Evolutionary conservation across 805 yeast genomes (phyloP), one percentile per base, ranked within the genome.

Genomic region (Pichia scutulata): DNA sequence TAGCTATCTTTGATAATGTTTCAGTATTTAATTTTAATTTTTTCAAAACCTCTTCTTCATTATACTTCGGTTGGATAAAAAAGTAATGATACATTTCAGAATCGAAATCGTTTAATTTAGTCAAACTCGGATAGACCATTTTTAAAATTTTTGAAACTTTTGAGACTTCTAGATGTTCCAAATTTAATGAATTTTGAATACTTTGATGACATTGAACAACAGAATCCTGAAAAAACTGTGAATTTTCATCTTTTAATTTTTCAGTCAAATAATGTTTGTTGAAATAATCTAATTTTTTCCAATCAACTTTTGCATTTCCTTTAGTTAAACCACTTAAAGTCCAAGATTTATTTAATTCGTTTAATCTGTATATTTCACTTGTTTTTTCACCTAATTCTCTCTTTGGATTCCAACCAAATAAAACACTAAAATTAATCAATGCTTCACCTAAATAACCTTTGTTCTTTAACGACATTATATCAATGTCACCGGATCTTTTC

Each of bases 371-470:
- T 8, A 80, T 68, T 59, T 84, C 92, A 47, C 73, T 74, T 0
- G 66, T 62, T 24, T 74, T 69, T 26, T 72, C 71, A 2, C 83
- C 79, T 2, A 61, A 62, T 7, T 69, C 69, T 54, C 87, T 72
- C 7, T 81, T 79, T 4, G 97, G 95, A 6, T 96, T 77, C 99
- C 99, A 93, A 0, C 99, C 99, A 65, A 89, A 86, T 51, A 93
- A 71, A 0, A 92, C 96, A 41, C 84, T 84, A 64, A 89, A 93
- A 60, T 93, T 93, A 7, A 87, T 70, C 39, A 93, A 66, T 0
- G 99, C 93, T 62, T 90, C 96, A 0, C 97, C 95, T 6, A 89
- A 67, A 16, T 86, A 74, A 0, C 96, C 96, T 41, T 71, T 71
- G 0, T 71, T 68, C 36, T 70, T 74, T 64, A 86, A 70, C 6